Percentiles rank a stretch among this genome's conserved stretches.
Conservation (phyloP, 306 rosid genomes). For the Pyrus pyrifolia region DNA sequence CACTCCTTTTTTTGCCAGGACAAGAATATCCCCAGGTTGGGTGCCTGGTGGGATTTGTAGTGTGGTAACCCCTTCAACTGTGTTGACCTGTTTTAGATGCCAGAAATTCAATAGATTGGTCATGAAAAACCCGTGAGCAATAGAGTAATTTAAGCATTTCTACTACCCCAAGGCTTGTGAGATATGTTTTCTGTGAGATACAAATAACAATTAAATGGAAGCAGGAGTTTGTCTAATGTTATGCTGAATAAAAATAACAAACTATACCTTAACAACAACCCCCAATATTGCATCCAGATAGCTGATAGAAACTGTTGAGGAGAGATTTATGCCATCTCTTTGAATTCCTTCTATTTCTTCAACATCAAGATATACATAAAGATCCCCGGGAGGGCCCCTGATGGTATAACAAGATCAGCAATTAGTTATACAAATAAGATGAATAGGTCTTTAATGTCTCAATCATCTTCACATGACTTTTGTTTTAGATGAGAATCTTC, state of each 20-base stretch:
- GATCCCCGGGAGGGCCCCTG: constrained; percentile 98
- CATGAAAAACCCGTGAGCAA: constrained; percentile 3
- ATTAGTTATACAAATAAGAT: constrained; percentile 3
- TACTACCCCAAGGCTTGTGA: not conserved
- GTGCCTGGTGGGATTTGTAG: constrained; percentile 86
- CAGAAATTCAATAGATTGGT: constrained; percentile 20
- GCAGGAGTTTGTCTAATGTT: not conserved
- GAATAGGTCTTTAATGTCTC: not conserved
- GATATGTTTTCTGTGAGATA: not conserved
- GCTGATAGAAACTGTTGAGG: constrained; percentile 57
- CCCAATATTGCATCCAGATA: constrained; percentile 92
- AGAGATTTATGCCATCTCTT: constrained; percentile 89
- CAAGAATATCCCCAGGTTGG: constrained; percentile 82
- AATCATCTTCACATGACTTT: not conserved
- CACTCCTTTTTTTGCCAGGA: constrained; percentile 81
- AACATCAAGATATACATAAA: constrained; percentile 84
- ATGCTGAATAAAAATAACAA: constrained; percentile 8
- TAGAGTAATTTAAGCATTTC: not conserved
- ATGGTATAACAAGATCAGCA: constrained; percentile 29
- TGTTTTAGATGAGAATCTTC: not conserved
- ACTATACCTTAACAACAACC: constrained; percentile 52
- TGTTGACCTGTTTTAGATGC: constrained; percentile 57
- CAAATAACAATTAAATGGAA: not conserved
- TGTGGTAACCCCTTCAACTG: constrained; percentile 74
- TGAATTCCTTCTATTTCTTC: constrained; percentile 71